phyloP scores from a whole-genome alignment of 2,329 filamentous ascomycete species.

The Aspergillus sojae region DNA sequence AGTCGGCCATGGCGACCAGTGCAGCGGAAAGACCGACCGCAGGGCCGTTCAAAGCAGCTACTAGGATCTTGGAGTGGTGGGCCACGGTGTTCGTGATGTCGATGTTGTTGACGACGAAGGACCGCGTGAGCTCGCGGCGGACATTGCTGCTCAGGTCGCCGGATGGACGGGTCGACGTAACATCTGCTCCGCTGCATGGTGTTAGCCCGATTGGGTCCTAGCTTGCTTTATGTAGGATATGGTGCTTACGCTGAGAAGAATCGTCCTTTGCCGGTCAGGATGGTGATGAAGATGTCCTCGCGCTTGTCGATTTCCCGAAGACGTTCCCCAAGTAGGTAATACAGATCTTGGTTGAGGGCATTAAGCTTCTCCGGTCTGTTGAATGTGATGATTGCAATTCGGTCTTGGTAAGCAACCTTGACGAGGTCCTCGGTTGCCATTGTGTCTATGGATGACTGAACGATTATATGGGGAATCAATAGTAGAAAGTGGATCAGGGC shows the following conservation, averaged over 20 bases:
- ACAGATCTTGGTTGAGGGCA: conserved; percentile 70
- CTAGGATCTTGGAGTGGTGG: conserved; percentile 89
- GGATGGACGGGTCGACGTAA: conserved; percentile 58
- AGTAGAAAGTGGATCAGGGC: neutral
- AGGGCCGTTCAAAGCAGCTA: conserved; percentile 89
- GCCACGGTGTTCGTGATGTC: conserved; percentile 90
- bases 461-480: neutral
- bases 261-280: conserved; percentile 3
- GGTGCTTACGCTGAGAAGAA: conserved; percentile 73
- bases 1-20: conserved; percentile 80
- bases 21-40: conserved; percentile 87
- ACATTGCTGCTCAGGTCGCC: conserved; percentile 43
- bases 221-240: conserved; percentile 3
- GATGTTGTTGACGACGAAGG: conserved; percentile 83
- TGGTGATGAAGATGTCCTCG: conserved; percentile 43
- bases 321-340: conserved; percentile 74
- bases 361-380: conserved; percentile 86
- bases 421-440: conserved; percentile 51
- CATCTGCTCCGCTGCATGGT: conserved; percentile 74
- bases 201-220: neutral
- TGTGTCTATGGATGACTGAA: neutral
- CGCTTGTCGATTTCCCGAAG: conserved; percentile 76
- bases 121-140: conserved; percentile 64
- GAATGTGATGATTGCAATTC: conserved; percentile 82
- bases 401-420: conserved; percentile 65